Percentiles rank a stretch among this genome's conserved stretches.
These are phyloP conservation scores for Oryza meyeriana DNA, from an alignment of 176 grass and related monocot genomes.

Conservation along the genomic window DNA sequence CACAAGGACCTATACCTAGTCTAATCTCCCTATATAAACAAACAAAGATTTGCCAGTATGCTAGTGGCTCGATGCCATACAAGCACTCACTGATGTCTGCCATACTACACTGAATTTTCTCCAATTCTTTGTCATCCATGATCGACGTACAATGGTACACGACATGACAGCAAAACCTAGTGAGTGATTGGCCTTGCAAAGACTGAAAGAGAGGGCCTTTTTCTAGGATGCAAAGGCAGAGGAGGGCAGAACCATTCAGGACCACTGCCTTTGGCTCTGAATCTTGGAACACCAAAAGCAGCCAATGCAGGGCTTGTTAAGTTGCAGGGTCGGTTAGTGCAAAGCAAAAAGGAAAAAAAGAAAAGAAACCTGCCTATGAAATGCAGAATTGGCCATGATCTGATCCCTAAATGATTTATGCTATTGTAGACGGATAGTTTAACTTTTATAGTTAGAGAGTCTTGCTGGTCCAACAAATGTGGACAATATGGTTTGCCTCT, in stretches of 20 bases:
- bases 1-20: neutral
- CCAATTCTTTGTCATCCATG: neutral
- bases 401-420: neutral
- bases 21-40: slow-evolving; percentile 11
- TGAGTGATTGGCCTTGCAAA: neutral
- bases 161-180: slow-evolving; percentile 5
- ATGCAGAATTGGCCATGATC: neutral
- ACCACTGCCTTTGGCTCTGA: slow-evolving; percentile 44
- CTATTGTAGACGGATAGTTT: neutral
- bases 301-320: slow-evolving; percentile 38
- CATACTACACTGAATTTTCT: slow-evolving; percentile 23
- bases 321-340: slow-evolving; percentile 33
- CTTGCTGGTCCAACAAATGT: slow-evolving; percentile 41
- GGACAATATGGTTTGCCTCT: slow-evolving; percentile 1
- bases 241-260: slow-evolving; percentile 31
- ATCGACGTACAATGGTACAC: slow-evolving; percentile 33
- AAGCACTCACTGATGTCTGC: slow-evolving; percentile 48
- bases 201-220: slow-evolving; percentile 15
- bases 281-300: slow-evolving; percentile 63
- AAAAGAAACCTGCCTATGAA: slow-evolving; percentile 1
- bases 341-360: slow-evolving; percentile 5
- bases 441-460: slow-evolving; percentile 5
- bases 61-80: slow-evolving; percentile 8
- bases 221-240: slow-evolving; percentile 21
- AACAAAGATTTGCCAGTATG: neutral